Evolutionary conservation across 805 yeast genomes (phyloP).

Genomic region (Phaffomyces antillensis): DNA sequence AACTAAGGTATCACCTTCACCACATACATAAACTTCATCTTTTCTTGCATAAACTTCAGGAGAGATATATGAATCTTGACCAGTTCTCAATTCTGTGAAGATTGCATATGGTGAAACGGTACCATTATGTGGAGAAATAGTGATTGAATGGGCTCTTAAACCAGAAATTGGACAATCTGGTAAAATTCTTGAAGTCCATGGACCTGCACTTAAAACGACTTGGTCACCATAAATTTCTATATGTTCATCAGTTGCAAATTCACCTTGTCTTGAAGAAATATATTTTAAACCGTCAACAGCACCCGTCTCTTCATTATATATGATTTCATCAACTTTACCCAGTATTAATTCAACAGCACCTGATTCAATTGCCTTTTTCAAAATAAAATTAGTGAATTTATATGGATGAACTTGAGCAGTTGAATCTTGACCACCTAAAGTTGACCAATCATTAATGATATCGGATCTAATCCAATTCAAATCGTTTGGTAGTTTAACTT

Average conservation of each 20-base stretch:
- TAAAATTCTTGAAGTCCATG: slow-evolving; percentile 89
- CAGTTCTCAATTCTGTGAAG: slow-evolving; percentile 82
- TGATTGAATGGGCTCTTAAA: slow-evolving; percentile 89
- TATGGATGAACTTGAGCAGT: slow-evolving; percentile 98
- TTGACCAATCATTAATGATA: slow-evolving; percentile 65
- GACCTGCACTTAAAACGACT: slow-evolving; percentile 85
- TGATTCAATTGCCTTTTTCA: slow-evolving; percentile 71
- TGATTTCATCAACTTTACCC: slow-evolving; percentile 73
- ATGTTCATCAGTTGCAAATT: slow-evolving; percentile 23
- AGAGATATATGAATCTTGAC: slow-evolving; percentile 60
- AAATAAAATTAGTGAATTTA: slow-evolving; percentile 78
- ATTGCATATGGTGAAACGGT: slow-evolving; percentile 89
- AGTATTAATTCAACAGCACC: slow-evolving; percentile 79
- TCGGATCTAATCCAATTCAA: slow-evolving; percentile 71
- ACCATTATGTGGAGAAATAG: slow-evolving; percentile 71
- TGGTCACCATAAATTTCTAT: slow-evolving; percentile 59
- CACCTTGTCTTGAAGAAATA: slow-evolving; percentile 27
- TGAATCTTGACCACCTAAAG: slow-evolving; percentile 74
- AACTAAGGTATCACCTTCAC: slow-evolving; percentile 90
- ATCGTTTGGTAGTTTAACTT: slow-evolving; percentile 44
- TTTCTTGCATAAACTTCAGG: slow-evolving; percentile 94
- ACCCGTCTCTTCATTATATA: slow-evolving; percentile 55
- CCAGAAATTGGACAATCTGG: slow-evolving; percentile 95
- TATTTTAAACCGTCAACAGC: slow-evolving; percentile 70
- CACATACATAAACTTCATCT: slow-evolving; percentile 95